Evolutionary conservation across 1,284 basidiomycete genomes (phyloP), one percentile per base, ranked within the genome.

Genomic region (Fomitopsis schrenkii): DNA sequence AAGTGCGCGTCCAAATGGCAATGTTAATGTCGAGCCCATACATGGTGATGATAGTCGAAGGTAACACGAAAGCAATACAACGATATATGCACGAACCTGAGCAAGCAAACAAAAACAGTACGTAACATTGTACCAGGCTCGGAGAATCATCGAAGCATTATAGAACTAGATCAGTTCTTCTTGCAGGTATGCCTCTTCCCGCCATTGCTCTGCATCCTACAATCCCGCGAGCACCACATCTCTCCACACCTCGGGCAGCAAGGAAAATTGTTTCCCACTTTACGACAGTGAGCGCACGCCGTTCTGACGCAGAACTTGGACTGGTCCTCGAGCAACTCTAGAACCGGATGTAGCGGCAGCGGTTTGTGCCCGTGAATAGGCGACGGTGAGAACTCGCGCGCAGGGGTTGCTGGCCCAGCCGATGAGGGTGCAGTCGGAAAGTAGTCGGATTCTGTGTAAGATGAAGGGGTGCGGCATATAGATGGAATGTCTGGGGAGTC

Each of bases 191-290:
- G 87, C 67, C 79, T 79, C 70, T 71, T 85, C 41, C 68, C 69
- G 54, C 80, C 80, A 35, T 77, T 67, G 30, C 68, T 80, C 58
- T 77, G 74, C 59, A 89, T 67, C 56, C 88, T 78, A 69, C 88
- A 91, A 44, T 81, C 75, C 56, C 89, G 76, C 50, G 87, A 90
- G 66, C 88, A 91, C 87, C 88, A 91, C 75, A 80, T 82, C 60
- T 83, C 80, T 15, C 79, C 77, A 67, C 88, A 91, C 65, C 80
- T 83, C 2, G 82, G 79, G 70, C 88, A 91, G 40, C 80, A 80
- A 9, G 88, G 88, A 71, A 82, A 90, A 65, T 88, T 86, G 30
- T 76, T 75, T 1, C 89, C 88, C 3, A 66, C 62, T 68, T 80
- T 83, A 36, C 75, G 75, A 70, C 88, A 91, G 1, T 85, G 80